These are phyloP conservation scores for Rhypophila decipiens DNA, from an alignment of 495 filamentous ascomycete species.

Conservation along the genomic window DNA sequence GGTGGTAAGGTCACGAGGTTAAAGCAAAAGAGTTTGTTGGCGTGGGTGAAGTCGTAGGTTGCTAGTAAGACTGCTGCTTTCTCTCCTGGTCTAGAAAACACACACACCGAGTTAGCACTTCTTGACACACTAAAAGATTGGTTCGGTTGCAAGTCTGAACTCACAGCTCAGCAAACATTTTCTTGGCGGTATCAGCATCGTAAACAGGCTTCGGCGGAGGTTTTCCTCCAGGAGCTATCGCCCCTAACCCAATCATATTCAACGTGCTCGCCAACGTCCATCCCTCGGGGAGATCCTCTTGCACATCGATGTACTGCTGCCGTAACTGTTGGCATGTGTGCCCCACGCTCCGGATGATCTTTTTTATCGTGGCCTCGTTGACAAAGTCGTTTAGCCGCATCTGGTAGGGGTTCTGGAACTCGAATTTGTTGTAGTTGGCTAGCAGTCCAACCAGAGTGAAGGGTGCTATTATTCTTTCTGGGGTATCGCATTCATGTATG, in stretches of 20 bases:
- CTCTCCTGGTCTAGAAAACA: slow-evolving; percentile 66
- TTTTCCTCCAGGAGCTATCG: slow-evolving; percentile 62
- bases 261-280: slow-evolving; percentile 80
- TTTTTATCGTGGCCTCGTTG: slow-evolving; percentile 80
- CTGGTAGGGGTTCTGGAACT: slow-evolving; percentile 96
- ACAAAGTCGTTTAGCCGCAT: slow-evolving; percentile 95
- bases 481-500: slow-evolving; percentile 71
- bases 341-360: slow-evolving; percentile 70
- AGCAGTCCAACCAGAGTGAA: slow-evolving; percentile 83
- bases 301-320: slow-evolving; percentile 76
- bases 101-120: too few species aligned
- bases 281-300: slow-evolving; percentile 86
- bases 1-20: slow-evolving; percentile 64
- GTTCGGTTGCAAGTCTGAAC: slow-evolving; percentile 29
- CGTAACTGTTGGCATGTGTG: slow-evolving; percentile 57
- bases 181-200: slow-evolving; percentile 67
- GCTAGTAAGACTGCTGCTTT: slow-evolving; percentile 74
- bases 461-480: slow-evolving; percentile 58
- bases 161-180: slow-evolving; percentile 60
- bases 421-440: slow-evolving; percentile 98
- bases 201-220: slow-evolving; percentile 50
- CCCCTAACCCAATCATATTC: slow-evolving; percentile 76
- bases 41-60: slow-evolving; percentile 87
- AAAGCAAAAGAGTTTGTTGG: slow-evolving; percentile 92
- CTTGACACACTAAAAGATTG: too few species aligned